Evolutionary conservation across 2,329 filamentous ascomycete genomes (phyloP), one percentile per base, ranked within the genome.

Genomic region (Penicillium italicum): DNA sequence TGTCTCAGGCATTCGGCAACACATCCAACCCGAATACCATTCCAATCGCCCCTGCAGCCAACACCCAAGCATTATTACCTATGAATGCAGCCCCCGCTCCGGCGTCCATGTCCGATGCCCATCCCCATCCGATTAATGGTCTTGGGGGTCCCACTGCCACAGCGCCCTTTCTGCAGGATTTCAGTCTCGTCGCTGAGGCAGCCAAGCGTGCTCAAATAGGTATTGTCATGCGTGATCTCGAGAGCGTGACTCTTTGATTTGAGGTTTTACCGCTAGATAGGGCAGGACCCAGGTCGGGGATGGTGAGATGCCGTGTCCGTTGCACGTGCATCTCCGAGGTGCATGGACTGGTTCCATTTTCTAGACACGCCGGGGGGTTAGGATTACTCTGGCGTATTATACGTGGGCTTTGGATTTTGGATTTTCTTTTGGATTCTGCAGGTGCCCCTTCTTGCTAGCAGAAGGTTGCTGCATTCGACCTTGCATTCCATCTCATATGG

Each of bases 171-270:
- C 81, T 96, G 57, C 85, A 87, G 66, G 88, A 96, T 73, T 90
- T 93, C 68, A 93, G 84, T 56, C 83, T 97, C 30, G 83, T 97
- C 40, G 92, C 92, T 34, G 93, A 97, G 78, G 93, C 93, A 2
- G 93, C 91, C 41, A 96, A 96, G 76, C 82, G 92, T 40, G 93
- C 93, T 10, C 91, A 97, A 75, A 89, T 97, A 80, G 90, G 90
- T 40, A 86, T 91, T 67, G 79, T 97, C 71, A 89, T 92, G 80
- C 83, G 92, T 59, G 93, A 97, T 74, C 82, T 97, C 69, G 91
- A 76, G 59, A 69, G 72, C 36, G 67, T 76, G 50, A 70, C 71
- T 41, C 62, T 75, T 56, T 75, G 68, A 62, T 38, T 38, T 18
- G 26, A n/a, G 16, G 11, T 41, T 26, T 51, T 24, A 46, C 44